A percentile compares a stretch with the other conserved stretches of the same genome.
Conservation (phyloP, 2,329 filamentous ascomycete species). For the Fusarium chlamydosporum region DNA sequence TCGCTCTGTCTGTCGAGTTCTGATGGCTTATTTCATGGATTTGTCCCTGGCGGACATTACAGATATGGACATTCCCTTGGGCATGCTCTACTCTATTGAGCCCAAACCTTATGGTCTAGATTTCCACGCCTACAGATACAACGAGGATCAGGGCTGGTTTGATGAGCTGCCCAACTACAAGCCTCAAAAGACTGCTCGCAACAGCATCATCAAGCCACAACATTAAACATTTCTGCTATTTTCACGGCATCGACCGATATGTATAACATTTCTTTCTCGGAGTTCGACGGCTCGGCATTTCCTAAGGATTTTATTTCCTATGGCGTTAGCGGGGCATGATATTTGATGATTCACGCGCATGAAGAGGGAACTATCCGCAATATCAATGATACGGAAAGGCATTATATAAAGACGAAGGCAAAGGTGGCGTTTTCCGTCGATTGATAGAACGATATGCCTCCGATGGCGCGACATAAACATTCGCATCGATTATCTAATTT, state of each 20-base stretch:
- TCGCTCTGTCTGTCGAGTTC: slow-evolving; percentile 89
- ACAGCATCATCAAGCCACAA: slow-evolving; percentile 48
- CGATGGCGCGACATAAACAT: slow-evolving; percentile 44
- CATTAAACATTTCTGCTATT: slow-evolving; percentile 1
- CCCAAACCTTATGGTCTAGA: slow-evolving; percentile 98
- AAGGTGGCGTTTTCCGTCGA: slow-evolving; percentile 51
- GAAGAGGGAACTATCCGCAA: slow-evolving; percentile 45
- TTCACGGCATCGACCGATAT: slow-evolving; percentile 32
- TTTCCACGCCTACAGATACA: slow-evolving; percentile 95
- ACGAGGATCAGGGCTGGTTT: slow-evolving; percentile 83
- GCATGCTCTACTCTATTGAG: slow-evolving; percentile 94
- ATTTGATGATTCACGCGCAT: slow-evolving; percentile 45
- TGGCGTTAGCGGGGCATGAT: slow-evolving; percentile 44
- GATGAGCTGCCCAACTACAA: slow-evolving; percentile 88
- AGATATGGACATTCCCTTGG: slow-evolving; percentile 92
- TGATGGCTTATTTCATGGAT: slow-evolving; percentile 97
- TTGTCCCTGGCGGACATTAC: slow-evolving; percentile 92
- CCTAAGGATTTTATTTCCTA: slow-evolving; percentile 17
- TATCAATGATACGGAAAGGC: slow-evolving; percentile 51
- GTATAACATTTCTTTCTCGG: slow-evolving; percentile 42
- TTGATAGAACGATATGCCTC: slow-evolving; percentile 52
- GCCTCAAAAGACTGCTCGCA: slow-evolving; percentile 67
- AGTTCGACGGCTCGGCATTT: slow-evolving; percentile 27
- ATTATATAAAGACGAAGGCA: slow-evolving; percentile 44
- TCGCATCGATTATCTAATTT: slow-evolving; percentile 42